A percentile compares a stretch with the other conserved stretches of the same genome.
phyloP scores from a whole-genome alignment of 768 basidiomycete genomes.

The Hygrocybe punicea region DNA sequence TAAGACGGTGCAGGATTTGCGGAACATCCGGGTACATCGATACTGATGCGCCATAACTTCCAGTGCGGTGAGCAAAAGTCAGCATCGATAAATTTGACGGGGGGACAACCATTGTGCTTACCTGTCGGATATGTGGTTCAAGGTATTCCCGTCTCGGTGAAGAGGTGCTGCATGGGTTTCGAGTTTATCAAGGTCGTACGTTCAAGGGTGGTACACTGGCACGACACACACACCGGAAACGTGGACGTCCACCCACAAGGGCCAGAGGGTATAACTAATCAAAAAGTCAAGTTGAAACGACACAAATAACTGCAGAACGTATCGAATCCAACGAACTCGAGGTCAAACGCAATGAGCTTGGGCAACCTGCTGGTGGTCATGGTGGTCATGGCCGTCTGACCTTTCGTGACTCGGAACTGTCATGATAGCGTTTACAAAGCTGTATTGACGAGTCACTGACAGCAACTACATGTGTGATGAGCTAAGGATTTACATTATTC shows the following conservation, averaged over 20 bases:
- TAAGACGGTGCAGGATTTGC: constrained; percentile 60
- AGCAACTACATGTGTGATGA: too few relatives aligned
- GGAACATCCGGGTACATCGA: constrained; percentile 78
- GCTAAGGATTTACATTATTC: too few relatives aligned
- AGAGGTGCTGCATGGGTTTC: constrained; percentile 45
- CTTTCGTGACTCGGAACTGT: too few relatives aligned
- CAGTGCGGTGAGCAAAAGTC: not conserved
- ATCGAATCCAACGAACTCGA: constrained; percentile 76
- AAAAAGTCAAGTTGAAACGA: not conserved
- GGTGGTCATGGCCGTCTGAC: too few relatives aligned
- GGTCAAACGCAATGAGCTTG: constrained; percentile 72
- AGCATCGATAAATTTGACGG: not conserved
- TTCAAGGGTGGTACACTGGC: too few relatives aligned
- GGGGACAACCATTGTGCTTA: too few relatives aligned
- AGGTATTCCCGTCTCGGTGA: constrained; percentile 41
- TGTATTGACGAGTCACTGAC: too few relatives aligned
- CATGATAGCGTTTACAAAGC: too few relatives aligned
- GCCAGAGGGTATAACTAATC: constrained; percentile 78
- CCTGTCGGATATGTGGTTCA: constrained; percentile 54
- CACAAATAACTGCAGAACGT: too few relatives aligned
- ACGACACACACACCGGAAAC: constrained; percentile 50
- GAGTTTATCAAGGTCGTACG: too few relatives aligned
- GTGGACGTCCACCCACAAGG: constrained; percentile 83
- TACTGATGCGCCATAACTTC: constrained; percentile 53
- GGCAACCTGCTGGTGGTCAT: too few relatives aligned